Evolutionary conservation across 2,329 filamentous ascomycete species (phyloP).

Genomic region (Paecilomyces sp.): DNA sequence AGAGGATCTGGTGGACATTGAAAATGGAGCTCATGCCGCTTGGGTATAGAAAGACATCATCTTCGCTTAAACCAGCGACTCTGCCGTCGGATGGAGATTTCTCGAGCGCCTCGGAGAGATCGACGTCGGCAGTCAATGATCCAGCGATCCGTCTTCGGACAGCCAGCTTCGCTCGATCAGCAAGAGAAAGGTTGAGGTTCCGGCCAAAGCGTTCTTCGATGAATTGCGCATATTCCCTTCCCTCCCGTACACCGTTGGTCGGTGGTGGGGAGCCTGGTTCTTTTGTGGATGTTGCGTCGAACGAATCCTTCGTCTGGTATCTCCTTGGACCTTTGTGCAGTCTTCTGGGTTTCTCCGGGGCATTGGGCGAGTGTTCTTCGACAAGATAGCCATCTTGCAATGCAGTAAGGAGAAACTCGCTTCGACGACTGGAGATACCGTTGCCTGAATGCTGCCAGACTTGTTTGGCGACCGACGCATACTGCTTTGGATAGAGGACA

Average conservation of each 20-base stretch:
- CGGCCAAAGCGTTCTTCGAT: constrained; percentile 91
- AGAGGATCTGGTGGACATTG: constrained; percentile 69
- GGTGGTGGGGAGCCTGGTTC: constrained; percentile 23
- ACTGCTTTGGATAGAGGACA: constrained; percentile 62
- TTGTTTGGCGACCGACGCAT: constrained; percentile 71
- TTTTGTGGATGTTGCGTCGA: constrained; percentile 33
- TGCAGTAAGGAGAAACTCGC: constrained; percentile 77
- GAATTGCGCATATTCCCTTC: constrained; percentile 67
- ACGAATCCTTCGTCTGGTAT: constrained; percentile 61
- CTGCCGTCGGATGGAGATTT: constrained; percentile 25
- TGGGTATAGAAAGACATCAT: constrained; percentile 84
- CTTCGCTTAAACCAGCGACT: constrained; percentile 59
- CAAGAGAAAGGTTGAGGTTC: constrained; percentile 74
- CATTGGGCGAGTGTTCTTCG: constrained; percentile 33
- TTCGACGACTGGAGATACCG: constrained; percentile 81
- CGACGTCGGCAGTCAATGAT: constrained; percentile 65
- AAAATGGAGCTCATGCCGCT: constrained; percentile 95
- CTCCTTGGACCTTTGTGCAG: constrained; percentile 66
- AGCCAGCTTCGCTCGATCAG: constrained; percentile 75
- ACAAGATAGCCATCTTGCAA: constrained; percentile 63
- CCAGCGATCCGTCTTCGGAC: constrained; percentile 84
- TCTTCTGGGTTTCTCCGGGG: constrained; percentile 17
- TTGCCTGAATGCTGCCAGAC: constrained; percentile 98
- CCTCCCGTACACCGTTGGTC: constrained; percentile 27
- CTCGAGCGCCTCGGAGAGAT: constrained; percentile 55